Base-by-base conservation (phyloP, 2,329 filamentous ascomycete genomes). In the Aspergillus phoenicis region DNA sequence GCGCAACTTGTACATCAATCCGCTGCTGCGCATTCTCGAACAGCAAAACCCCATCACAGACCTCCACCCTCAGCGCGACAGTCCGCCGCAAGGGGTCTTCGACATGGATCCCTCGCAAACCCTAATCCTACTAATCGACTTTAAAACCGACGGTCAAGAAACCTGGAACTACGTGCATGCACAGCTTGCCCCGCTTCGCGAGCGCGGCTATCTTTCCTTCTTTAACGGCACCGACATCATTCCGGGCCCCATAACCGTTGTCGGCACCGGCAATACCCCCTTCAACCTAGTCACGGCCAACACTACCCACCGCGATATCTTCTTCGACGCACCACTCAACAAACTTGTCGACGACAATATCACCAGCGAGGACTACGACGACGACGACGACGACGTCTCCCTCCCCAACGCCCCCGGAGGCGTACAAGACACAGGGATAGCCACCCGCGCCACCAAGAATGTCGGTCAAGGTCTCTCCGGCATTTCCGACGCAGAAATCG, bases 321-420 rank as follows among this genome's bases (percentile, higher is more conserved):
- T 85, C 75, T 84, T 83, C 70, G 83, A 85, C 64, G 83, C 83
- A 0, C 83, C 83, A 1, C 75, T 85, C 7, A 76, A 77, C 56
- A 68, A 77, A 48, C 63, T 80, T 38, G 66, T 36, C 33, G 33
- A 71, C 17, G 71, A 71, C 10, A 56, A 66, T 13, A 48, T 58
- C 26, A 39, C 52, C 39, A 2, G 4, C 33, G 33, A 36, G 33
- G 33, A 36, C 11, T 36, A 36, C 39, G 66, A 36, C 39, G 66
- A 71, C n/a, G 17, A 17, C 17, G 71, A 71, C 8, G 58, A 66
- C 13, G 51, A 57, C 26, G 24, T 52, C 39, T 53, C 36, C 6
- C 48, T 58, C 39, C 45, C 63, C 13, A 30, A 38, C 47, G 8
- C 30, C 8, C 24, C n/a, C 36, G 13, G 30, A 4, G 39, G 4